A percentile compares a stretch with the other conserved stretches of the same genome.
Conservation (phyloP, 2,329 filamentous ascomycete genomes). For the Endothia cerciana region DNA sequence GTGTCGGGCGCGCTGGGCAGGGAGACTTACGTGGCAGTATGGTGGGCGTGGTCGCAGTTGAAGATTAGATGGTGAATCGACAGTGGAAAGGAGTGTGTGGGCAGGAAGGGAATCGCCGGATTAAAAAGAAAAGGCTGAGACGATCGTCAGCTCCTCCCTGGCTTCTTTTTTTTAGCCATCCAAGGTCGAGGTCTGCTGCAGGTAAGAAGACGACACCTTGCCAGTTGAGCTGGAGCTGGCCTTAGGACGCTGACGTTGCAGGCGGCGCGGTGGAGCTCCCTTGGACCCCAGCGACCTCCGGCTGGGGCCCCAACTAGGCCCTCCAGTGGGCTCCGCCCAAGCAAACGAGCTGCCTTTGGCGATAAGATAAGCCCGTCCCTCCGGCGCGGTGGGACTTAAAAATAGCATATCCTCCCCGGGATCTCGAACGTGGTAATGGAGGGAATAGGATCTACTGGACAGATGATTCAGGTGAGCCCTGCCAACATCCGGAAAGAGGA, state of each 20-base stretch:
- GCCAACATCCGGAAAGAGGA: background rate
- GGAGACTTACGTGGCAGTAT: background rate
- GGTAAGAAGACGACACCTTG: slow-evolving; percentile 19
- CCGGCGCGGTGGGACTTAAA: background rate
- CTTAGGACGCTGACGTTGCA: slow-evolving; percentile 10
- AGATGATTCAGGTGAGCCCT: background rate
- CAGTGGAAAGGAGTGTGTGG: slow-evolving; percentile 5
- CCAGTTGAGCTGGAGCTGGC: slow-evolving; percentile 5
- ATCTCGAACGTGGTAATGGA: background rate
- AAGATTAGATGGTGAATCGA: background rate
- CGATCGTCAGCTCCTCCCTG: slow-evolving; percentile 15
- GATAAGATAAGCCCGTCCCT: slow-evolving; percentile 4
- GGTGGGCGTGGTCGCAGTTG: background rate
- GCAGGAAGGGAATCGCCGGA: slow-evolving; percentile 2
- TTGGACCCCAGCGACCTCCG: slow-evolving; percentile 8
- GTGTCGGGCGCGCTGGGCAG: background rate
- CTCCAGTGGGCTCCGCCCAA: background rate
- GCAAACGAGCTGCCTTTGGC: slow-evolving; percentile 1
- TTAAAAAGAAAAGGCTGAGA: slow-evolving; percentile 14
- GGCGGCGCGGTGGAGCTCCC: slow-evolving; percentile 12
- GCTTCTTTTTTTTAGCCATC: slow-evolving; percentile 3
- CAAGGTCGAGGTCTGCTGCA: background rate
- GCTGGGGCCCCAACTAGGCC: background rate
- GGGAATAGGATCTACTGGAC: background rate
- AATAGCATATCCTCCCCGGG: background rate